Evolutionary conservation across 140 eudicot genomes (phyloP), one percentile per base, ranked within the genome.

Genomic region (Ambrosia hybrid): DNA sequence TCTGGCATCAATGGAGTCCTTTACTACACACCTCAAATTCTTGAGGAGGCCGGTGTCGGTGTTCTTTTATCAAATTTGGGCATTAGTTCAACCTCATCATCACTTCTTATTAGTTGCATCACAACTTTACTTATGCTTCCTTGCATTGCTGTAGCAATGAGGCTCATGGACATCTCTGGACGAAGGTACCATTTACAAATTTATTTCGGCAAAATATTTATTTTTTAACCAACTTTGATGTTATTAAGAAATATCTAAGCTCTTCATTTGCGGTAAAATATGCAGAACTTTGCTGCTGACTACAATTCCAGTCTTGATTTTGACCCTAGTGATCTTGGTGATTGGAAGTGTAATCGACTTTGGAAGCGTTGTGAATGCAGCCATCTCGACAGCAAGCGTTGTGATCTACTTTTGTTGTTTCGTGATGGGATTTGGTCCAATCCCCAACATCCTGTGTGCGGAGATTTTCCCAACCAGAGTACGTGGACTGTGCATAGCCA

Each of bases 21-120:
- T 37, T 93, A 90, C 86, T 93, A 90, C 86, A 90, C 97, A 5
- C 99, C 99, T 73, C 99, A 93, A 76, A 93, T 93, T 78, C 99
- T 93, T 37, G 88, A 93, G 78, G 88, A 93, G 68, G 99, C 97
- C 1, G 99, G 99, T 45, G 96, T 90, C 4, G 91, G 84, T 6
- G 90, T 73, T 75, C 96, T 93, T 72, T 83, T 93, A 62, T 79
- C 97, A 38, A 73, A 84, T 72, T 56, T 90, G 38, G 99, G 97
- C 43, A 77, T 93, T 15, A 78, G 91, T 57, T 76, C 96, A n/a
- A 76, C 84, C n/a, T 90, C 99, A 43, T 79, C 97, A 8, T 93
- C 97, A 26, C 83, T 90, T 57, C 96, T 93, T 78, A 90, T 93
- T 30, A 93, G 97, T 66, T 91, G 86, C 57, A 39, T 93, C 65